Base-by-base conservation (phyloP, 2,329 filamentous ascomycete species). In the Orbilia quercus region DNA sequence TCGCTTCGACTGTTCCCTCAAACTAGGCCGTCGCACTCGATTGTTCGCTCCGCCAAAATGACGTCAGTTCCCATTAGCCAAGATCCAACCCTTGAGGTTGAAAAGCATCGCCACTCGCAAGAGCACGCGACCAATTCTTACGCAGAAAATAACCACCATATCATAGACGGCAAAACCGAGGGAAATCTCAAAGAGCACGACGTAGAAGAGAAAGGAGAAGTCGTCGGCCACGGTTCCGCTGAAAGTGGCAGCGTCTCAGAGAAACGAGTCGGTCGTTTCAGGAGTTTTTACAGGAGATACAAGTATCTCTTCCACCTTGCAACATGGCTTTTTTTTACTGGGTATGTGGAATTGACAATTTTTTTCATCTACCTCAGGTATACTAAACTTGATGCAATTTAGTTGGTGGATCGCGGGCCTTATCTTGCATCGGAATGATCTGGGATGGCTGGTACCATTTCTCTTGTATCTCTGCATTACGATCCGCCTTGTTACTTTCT, bases 381-480 rank as follows among this genome's bases (percentile, higher is more conserved):
- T 31, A 31, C 59, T 60, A 55, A 59, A 50, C 51, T 48, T 40
- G 31, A 28, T 23, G 25, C 12, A 22, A 59, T 38, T 47, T 55
- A 85, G 85, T 78, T 92, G 90, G 90, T 93, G 90, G 90, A 89
- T 93, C 75, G 88, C 89, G 5, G 87, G 88, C 62, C 82, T 94
- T 51, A 83, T 92, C 70, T 83, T 91, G 59, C 91, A 94, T 80
- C 87, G 87, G 70, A 77, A 89, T 70, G 87, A 92, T 78, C 84
- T 84, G 77, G 91, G 91, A 78, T 96, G 92, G 92, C 81, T 96
- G 65, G 86, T 93, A 54, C 92, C 92, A 0, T 95, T 96, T 81
- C 84, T 96, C 55, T 79, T 96, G 50, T 96, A 89, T 84, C 86
- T 96, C 48, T 85, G 83, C 76, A 88, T 96, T 77, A 87, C 86